Conservation (phyloP, 495 filamentous ascomycete species). For the Podospora didyma region DNA sequence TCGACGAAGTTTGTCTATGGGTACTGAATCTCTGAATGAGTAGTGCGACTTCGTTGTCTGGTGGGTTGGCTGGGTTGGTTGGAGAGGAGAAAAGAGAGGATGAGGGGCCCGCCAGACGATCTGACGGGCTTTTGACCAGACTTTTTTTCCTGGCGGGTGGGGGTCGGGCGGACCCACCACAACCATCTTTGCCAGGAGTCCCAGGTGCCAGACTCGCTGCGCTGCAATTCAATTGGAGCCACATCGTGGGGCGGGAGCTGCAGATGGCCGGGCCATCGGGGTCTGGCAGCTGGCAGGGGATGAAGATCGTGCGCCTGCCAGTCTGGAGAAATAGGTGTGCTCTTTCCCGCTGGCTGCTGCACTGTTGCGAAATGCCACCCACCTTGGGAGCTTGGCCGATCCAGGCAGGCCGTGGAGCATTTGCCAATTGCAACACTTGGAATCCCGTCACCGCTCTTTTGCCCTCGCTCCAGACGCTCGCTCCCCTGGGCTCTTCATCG, state of each 20-base stretch:
- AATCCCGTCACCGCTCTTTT: conserved; percentile 20
- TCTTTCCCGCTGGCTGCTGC: neutral
- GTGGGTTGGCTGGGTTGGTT: conserved; percentile 31
- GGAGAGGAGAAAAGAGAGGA: conserved; percentile 33
- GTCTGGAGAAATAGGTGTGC: neutral
- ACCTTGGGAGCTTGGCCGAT: neutral
- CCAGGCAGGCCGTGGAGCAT: too few relatives aligned
- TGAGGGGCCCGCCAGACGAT: conserved; percentile 24
- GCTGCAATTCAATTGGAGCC: neutral
- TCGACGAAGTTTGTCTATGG: conserved; percentile 68
- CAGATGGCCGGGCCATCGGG: neutral
- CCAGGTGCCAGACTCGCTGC: neutral
- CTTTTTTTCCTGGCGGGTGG: conserved; percentile 30
- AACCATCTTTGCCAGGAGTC: too few relatives aligned
- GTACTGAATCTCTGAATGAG: conserved; percentile 36
- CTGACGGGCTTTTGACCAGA: conserved; percentile 30
- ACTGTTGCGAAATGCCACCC: neutral
- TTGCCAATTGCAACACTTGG: conserved; percentile 3
- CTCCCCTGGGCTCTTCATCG: neutral
- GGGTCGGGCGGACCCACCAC: neutral
- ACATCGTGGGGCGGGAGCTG: conserved; percentile 16
- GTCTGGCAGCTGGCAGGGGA: conserved; percentile 9
- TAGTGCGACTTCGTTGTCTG: conserved; percentile 71
- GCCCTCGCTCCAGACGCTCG: neutral
- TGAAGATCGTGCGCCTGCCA: conserved; percentile 1